Percentiles rank a stretch among this genome's conserved stretches.
Evolutionary conservation across 129 eudicot species (phyloP).

Genomic region (Chrysanthemum makinoi): DNA sequence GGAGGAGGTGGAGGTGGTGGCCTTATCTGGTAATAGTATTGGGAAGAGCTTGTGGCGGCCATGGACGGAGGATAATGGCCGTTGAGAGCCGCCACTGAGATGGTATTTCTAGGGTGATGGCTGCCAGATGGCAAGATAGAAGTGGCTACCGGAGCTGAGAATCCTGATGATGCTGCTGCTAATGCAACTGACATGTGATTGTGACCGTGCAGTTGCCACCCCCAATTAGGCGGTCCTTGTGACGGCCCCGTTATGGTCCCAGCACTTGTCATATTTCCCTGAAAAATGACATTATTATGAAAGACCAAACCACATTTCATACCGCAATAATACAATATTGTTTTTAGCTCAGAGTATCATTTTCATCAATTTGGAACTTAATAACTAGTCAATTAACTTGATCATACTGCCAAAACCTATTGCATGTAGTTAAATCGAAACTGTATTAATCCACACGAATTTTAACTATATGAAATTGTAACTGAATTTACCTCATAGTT

Average conservation of each 20-base stretch:
- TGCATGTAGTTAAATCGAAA: slow-evolving; percentile 1
- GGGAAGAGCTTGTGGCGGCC: slow-evolving; percentile 34
- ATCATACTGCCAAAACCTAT: slow-evolving; percentile 3
- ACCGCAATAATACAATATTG: background rate
- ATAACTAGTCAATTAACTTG: background rate
- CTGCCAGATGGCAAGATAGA: slow-evolving; percentile 30
- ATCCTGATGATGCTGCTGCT: slow-evolving; percentile 97
- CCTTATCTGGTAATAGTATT: slow-evolving; percentile 54
- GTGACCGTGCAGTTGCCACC: slow-evolving; percentile 56
- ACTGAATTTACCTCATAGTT: slow-evolving; percentile 41
- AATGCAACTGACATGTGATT: slow-evolving; percentile 55
- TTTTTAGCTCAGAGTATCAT: background rate
- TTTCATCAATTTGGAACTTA: background rate
- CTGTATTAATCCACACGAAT: background rate
- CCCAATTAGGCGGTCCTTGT: slow-evolving; percentile 47
- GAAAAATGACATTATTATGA: background rate
- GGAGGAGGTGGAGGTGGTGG: slow-evolving; percentile 45
- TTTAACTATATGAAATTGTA: background rate
- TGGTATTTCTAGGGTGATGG: slow-evolving; percentile 31
- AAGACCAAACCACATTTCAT: background rate
- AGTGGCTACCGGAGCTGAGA: slow-evolving; percentile 54
- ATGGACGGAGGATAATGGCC: slow-evolving; percentile 31
- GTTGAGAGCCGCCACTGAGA: slow-evolving; percentile 30
- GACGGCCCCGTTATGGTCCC: slow-evolving; percentile 36
- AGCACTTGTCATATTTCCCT: slow-evolving; percentile 44